These are phyloP conservation scores for Malassezia caprae DNA, from an alignment of 1,284 basidiomycete genomes.

Conservation along the genomic window DNA sequence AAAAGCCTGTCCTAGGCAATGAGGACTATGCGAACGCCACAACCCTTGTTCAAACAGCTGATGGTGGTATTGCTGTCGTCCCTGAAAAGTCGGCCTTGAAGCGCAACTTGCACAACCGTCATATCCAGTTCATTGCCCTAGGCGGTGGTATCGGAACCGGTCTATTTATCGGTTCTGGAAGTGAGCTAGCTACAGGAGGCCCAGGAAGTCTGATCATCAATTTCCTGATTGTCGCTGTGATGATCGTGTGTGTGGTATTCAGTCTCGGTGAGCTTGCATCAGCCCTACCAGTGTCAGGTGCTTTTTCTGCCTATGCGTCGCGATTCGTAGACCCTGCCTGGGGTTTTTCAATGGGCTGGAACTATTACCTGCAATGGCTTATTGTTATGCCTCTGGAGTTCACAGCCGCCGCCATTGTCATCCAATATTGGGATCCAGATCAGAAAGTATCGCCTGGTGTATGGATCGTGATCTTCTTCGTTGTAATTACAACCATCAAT, in stretches of 20 bases:
- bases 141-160: constrained; percentile 55
- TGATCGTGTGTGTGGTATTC: constrained; percentile 49
- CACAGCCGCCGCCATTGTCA: constrained; percentile 36
- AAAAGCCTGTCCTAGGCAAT: constrained; percentile 15
- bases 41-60: constrained; percentile 1
- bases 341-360: constrained; percentile 54
- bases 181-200: constrained; percentile 51
- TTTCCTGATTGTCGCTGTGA: constrained; percentile 35
- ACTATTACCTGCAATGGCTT: constrained; percentile 54
- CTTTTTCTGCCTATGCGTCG: constrained; percentile 33
- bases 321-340: constrained; percentile 32
- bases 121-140: constrained; percentile 52
- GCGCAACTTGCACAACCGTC: constrained; percentile 27
- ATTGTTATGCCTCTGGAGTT: constrained; percentile 43
- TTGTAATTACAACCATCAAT: constrained; percentile 37
- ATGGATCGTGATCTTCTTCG: constrained; percentile 35
- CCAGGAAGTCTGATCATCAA: constrained; percentile 50
- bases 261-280: constrained; percentile 41
- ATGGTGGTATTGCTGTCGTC: constrained; percentile 6
- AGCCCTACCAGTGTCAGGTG: constrained; percentile 32
- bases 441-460: constrained; percentile 25
- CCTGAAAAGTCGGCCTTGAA: constrained; percentile 24
- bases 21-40: constrained; percentile 15
- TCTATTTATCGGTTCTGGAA: constrained; percentile 51
- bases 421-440: constrained; percentile 15